These are phyloP conservation scores for Berkeleyomyces rouxiae DNA, from an alignment of 2,329 filamentous ascomycete genomes.

Conservation along the genomic window DNA sequence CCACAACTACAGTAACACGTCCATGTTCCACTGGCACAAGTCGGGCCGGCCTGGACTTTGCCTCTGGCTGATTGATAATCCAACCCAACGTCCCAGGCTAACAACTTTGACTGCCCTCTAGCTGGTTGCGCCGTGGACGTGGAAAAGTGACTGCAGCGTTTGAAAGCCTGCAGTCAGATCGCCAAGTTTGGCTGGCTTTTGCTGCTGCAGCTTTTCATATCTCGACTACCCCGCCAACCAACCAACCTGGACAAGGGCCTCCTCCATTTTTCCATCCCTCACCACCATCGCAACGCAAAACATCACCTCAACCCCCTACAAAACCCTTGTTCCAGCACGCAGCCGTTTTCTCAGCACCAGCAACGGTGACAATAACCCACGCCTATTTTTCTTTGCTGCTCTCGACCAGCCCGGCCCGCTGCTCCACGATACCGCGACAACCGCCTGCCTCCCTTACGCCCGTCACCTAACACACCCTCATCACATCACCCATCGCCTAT, in stretches of 20 bases:
- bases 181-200: background rate
- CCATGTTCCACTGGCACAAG: too few relatives aligned
- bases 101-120: too few relatives aligned
- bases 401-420: background rate
- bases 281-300: background rate
- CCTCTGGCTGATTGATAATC: background rate
- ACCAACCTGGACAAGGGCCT: background rate
- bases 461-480: background rate
- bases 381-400: background rate
- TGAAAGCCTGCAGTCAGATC: background rate
- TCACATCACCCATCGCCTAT: background rate
- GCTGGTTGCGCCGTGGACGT: too few relatives aligned
- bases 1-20: too few relatives aligned
- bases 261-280: background rate
- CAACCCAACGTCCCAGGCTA: background rate
- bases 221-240: background rate
- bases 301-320: background rate
- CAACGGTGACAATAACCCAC: too few relatives aligned
- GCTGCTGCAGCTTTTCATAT: background rate
- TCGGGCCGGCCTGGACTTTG: background rate
- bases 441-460: background rate
- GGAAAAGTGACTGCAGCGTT: background rate
- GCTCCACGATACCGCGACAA: too few relatives aligned
- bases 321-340: too few relatives aligned
- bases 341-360: too few relatives aligned